A percentile compares a stretch with the other conserved stretches of the same genome.
These are phyloP conservation scores for Coleophoma cylindrospora DNA, from an alignment of 2,329 filamentous ascomycete species.

Conservation along the genomic window DNA sequence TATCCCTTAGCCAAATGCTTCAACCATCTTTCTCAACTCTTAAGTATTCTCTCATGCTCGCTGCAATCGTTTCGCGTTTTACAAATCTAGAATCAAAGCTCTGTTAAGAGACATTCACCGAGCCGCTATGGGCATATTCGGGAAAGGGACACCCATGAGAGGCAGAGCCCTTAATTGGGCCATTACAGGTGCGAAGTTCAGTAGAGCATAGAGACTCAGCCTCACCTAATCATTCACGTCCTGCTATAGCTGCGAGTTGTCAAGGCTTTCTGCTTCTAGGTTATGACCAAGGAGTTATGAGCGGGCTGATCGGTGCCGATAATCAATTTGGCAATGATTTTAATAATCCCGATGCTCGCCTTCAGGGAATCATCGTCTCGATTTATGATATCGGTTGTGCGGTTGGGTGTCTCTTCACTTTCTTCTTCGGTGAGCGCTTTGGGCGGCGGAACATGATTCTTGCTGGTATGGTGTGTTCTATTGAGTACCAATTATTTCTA, in stretches of 20 bases:
- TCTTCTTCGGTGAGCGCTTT: conserved; percentile 33
- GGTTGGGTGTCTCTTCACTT: conserved; percentile 24
- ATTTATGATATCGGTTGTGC: conserved; percentile 31
- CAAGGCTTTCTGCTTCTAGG: conserved; percentile 31
- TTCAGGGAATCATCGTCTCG: conserved; percentile 31
- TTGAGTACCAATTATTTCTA: no score
- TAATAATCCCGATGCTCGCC: conserved; percentile 28
- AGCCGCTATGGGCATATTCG: not conserved
- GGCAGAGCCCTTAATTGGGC: conserved; percentile 8
- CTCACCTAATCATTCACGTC: not conserved
- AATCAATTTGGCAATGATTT: conserved; percentile 34
- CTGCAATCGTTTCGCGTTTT: no score
- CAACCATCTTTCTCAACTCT: no score
- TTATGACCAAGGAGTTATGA: conserved; percentile 29
- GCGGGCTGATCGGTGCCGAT: conserved; percentile 30
- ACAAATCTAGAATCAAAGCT: no score
- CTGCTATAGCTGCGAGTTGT: conserved; percentile 15
- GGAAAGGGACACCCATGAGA: conserved; percentile 2
- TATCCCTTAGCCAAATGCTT: no score
- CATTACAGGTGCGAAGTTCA: not conserved
- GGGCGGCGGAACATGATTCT: conserved; percentile 37
- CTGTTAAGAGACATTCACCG: no score
- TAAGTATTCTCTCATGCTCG: no score
- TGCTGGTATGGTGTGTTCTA: no score
- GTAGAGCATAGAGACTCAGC: not conserved